Percentiles rank a stretch among this genome's conserved stretches.
phyloP scores from a whole-genome alignment of 2,329 filamentous ascomycete genomes.

The Ploettnerulaceae sp. region DNA sequence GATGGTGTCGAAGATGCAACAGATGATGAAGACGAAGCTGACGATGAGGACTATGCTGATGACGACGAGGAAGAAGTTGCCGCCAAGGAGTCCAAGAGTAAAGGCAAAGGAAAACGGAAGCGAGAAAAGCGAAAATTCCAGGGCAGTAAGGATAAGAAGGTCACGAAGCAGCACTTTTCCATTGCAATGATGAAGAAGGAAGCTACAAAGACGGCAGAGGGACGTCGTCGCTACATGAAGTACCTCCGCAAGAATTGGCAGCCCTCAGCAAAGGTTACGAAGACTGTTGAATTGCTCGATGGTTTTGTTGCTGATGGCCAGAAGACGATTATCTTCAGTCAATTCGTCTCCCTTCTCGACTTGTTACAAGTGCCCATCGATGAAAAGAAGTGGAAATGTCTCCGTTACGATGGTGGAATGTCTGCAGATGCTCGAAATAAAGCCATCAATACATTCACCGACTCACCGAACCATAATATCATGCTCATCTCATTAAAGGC shows the following conservation, averaged over 20 bases:
- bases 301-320: slow-evolving; percentile 45
- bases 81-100: slow-evolving; percentile 40
- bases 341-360: slow-evolving; percentile 76
- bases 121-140: slow-evolving; percentile 34
- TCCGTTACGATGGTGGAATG: slow-evolving; percentile 76
- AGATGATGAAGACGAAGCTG: slow-evolving; percentile 27
- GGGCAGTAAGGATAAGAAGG: slow-evolving; percentile 28
- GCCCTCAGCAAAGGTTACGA: slow-evolving; percentile 70
- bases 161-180: slow-evolving; percentile 41
- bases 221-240: slow-evolving; percentile 67
- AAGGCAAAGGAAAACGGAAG: slow-evolving; percentile 39
- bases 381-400: slow-evolving; percentile 45
- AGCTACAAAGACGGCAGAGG: slow-evolving; percentile 56
- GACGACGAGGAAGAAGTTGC: slow-evolving; percentile 29
- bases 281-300: slow-evolving; percentile 59
- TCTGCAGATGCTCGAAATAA: slow-evolving; percentile 58
- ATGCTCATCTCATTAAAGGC: slow-evolving; percentile 57
- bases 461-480: slow-evolving; percentile 44
- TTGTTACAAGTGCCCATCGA: slow-evolving; percentile 68
- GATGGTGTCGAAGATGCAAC: slow-evolving; percentile 38
- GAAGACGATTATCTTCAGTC: slow-evolving; percentile 78
- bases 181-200: slow-evolving; percentile 64
- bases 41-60: slow-evolving; percentile 34
- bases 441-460: slow-evolving; percentile 60
- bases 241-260: slow-evolving; percentile 67